Evolutionary conservation across 2,329 filamentous ascomycete species (phyloP).

Genomic region (Verticillium longisporum): DNA sequence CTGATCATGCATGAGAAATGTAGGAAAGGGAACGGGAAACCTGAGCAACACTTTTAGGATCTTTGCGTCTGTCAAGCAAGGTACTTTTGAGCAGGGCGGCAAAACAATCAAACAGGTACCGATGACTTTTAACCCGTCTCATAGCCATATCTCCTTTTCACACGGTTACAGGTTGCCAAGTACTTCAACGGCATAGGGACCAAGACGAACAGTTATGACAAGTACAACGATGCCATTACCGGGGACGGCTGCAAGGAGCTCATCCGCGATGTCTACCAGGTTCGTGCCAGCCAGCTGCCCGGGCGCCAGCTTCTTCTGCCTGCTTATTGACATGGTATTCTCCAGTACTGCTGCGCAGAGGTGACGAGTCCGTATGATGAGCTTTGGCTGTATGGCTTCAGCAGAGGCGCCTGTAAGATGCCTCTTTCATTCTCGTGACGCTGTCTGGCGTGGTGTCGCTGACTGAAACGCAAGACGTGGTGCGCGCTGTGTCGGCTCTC

Average conservation of each 20-base stretch:
- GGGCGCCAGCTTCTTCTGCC: background rate
- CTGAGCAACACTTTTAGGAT: constrained; percentile 6
- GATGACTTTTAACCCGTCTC: background rate
- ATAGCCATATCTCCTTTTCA: too few species aligned
- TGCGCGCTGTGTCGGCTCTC: constrained; percentile 29
- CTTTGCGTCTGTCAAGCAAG: constrained; percentile 4
- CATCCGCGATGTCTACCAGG: constrained; percentile 15
- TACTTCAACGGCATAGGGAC: constrained; percentile 14
- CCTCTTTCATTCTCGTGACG: too few species aligned
- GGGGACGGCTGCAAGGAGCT: constrained; percentile 11
- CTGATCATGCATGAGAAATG: background rate
- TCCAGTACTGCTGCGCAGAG: constrained; percentile 5
- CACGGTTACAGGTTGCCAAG: background rate
- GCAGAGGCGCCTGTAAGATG: constrained; percentile 25
- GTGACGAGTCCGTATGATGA: constrained; percentile 20
- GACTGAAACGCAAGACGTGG: constrained; percentile 14
- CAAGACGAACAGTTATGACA: constrained; percentile 11
- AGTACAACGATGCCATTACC: constrained; percentile 13
- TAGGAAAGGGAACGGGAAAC: constrained; percentile 5
- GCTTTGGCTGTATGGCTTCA: constrained; percentile 31
- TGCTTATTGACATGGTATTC: background rate
- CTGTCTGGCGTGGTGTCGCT: background rate
- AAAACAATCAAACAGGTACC: background rate
- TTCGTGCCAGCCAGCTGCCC: constrained; percentile 1
- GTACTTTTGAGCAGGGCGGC: background rate